A percentile compares a stretch with the other conserved stretches of the same genome.
These are phyloP conservation scores for Proliferodiscus dingleyae DNA, from an alignment of 2,329 filamentous ascomycete species.

Conservation along the genomic window DNA sequence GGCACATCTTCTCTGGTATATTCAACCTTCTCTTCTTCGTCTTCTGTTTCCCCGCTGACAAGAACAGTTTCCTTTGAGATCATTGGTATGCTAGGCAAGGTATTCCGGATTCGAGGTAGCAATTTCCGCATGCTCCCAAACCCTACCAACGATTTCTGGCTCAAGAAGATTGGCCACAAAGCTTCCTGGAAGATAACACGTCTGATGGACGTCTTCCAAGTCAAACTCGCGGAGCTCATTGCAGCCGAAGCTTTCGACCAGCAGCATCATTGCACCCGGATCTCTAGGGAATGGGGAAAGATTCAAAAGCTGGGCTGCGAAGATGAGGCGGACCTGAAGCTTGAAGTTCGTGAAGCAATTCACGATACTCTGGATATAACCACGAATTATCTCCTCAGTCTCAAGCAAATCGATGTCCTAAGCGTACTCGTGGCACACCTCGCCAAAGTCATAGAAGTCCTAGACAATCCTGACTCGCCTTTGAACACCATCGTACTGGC, in stretches of 20 bases:
- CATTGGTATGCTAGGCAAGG: conserved; percentile 51
- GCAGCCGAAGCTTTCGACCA: conserved; percentile 4
- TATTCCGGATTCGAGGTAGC: conserved; percentile 45
- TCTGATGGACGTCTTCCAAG: conserved; percentile 29
- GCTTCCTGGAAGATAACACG: conserved; percentile 27
- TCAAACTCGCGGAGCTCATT: conserved; percentile 16
- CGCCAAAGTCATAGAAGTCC: conserved; percentile 36
- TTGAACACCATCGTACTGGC: conserved; percentile 36
- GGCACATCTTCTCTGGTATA: conserved; percentile 29
- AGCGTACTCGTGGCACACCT: conserved; percentile 26
- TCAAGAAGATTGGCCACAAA: conserved; percentile 32
- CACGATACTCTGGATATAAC: conserved; percentile 24
- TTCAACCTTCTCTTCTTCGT: neutral
- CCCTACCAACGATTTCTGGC: conserved; percentile 50
- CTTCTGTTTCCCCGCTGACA: conserved; percentile 1
- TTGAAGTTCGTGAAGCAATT: conserved; percentile 25
- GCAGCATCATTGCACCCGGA: conserved; percentile 12
- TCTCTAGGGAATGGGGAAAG: conserved; percentile 15
- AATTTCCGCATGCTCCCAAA: conserved; percentile 53
- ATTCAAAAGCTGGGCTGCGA: conserved; percentile 14
- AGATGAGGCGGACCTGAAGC: conserved; percentile 20
- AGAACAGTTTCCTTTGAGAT: conserved; percentile 51
- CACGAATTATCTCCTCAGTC: conserved; percentile 20
- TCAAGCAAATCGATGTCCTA: conserved; percentile 21
- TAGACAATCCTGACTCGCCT: conserved; percentile 38